Conservation (phyloP, 192 early-diverging fungal genomes). For the Coemansia sp. region DNA sequence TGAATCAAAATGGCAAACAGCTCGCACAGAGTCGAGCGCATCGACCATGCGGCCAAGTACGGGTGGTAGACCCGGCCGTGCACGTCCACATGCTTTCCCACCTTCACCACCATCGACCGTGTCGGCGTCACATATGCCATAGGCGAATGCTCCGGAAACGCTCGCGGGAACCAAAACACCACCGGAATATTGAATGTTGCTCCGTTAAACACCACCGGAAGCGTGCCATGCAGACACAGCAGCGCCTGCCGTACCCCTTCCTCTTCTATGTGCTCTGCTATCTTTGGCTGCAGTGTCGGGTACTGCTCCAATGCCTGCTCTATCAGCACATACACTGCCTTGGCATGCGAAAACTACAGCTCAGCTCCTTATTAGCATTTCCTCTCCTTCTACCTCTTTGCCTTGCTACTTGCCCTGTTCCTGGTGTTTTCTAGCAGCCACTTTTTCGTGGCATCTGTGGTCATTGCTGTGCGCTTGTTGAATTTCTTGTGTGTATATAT, state of each 20-base stretch:
- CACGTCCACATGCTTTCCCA: conserved; percentile 79
- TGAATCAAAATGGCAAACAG: conserved; percentile 33
- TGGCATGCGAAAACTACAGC: conserved; percentile 36
- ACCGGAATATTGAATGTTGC: conserved; percentile 90
- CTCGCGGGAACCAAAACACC: conserved; percentile 79
- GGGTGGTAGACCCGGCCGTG: conserved; percentile 81
- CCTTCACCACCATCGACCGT: conserved; percentile 77
- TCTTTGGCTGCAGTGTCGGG: conserved; percentile 33
- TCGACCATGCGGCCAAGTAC: conserved; percentile 73
- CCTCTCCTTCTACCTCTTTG: not conserved
- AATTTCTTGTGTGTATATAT: not conserved
- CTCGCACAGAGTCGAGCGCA: conserved; percentile 25
- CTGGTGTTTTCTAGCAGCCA: conserved; percentile 44
- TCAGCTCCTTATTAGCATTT: not conserved
- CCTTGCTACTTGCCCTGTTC: conserved; percentile 30
- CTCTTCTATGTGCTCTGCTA: conserved; percentile 41
- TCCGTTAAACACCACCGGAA: conserved; percentile 81
- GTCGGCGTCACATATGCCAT: conserved; percentile 87
- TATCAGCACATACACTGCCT: conserved; percentile 24
- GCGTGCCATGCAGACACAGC: conserved; percentile 81
- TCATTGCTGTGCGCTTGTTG: not conserved
- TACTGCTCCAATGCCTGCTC: conserved; percentile 30
- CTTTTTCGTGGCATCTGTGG: conserved; percentile 31
- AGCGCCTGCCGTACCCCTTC: conserved; percentile 56
- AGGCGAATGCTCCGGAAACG: conserved; percentile 78